A percentile compares a stretch with the other conserved stretches of the same genome.
Conservation (phyloP, 148 eudicot species). For the Chenopodium berlandieri region DNA sequence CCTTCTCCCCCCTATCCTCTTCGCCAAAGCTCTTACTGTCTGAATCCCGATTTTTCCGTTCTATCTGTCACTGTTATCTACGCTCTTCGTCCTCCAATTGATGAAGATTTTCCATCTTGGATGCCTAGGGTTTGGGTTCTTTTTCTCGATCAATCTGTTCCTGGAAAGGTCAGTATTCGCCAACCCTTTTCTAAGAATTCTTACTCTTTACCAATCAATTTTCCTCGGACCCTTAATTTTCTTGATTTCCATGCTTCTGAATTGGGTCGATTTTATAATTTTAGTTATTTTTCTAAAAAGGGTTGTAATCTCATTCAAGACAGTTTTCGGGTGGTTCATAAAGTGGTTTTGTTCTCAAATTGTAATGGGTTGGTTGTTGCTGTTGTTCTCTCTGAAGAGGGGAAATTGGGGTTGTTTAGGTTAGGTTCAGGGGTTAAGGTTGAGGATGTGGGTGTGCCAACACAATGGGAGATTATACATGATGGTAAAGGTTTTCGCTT, state of each 20-base stretch:
- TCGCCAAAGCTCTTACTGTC: too few species aligned
- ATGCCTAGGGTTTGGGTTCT: background rate
- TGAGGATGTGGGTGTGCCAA: background rate
- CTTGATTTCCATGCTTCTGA: background rate
- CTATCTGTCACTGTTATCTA: constrained; percentile 5
- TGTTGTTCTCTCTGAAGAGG: background rate
- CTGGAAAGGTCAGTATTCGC: background rate
- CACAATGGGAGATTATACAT: constrained; percentile 12
- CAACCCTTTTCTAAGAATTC: background rate
- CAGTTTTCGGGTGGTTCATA: background rate
- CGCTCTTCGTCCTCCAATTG: constrained; percentile 1
- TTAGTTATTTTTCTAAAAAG: background rate
- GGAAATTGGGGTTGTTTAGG: constrained; percentile 23
- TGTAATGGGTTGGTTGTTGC: background rate
- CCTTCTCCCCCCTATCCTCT: background rate
- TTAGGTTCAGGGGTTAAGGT: background rate
- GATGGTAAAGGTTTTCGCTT: constrained; percentile 20
- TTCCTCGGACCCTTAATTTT: constrained; percentile 13
- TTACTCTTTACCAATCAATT: background rate
- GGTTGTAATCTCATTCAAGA: background rate
- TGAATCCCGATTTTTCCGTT: background rate
- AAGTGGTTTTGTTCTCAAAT: constrained; percentile 8
- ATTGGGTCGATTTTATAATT: constrained; percentile 20
- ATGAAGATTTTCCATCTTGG: background rate
- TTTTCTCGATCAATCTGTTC: constrained; percentile 5